These are phyloP conservation scores for Pythium rishiriense DNA, from an alignment of 352 stramenopile genomes.

Conservation along the genomic window DNA sequence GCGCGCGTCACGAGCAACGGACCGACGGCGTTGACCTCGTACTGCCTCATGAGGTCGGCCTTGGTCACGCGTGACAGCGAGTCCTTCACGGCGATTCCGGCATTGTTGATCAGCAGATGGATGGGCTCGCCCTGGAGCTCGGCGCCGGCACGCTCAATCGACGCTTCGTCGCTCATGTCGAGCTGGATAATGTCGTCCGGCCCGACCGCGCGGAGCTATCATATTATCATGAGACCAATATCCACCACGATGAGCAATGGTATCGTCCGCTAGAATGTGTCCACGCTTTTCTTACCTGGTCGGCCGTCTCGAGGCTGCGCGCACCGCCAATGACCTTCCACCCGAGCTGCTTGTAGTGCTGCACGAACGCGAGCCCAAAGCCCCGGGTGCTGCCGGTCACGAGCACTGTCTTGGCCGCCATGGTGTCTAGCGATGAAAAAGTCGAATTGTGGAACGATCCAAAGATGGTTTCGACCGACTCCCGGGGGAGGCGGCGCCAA, in stretches of 20 bases:
- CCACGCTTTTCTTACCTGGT: constrained; percentile 37
- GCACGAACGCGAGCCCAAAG: constrained; percentile 44
- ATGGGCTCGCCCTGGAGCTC: constrained; percentile 26
- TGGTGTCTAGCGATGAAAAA: too few relatives aligned
- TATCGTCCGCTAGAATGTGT: too few relatives aligned
- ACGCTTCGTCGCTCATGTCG: constrained; percentile 27
- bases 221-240: background rate
- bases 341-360: constrained; percentile 40
- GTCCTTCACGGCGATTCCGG: constrained; percentile 19
- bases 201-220: constrained; percentile 20
- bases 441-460: too few relatives aligned
- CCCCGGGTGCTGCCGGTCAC: constrained; percentile 49
- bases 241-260: background rate
- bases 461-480: background rate
- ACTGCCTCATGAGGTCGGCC: constrained; percentile 27
- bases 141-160: constrained; percentile 18
- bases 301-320: constrained; percentile 30
- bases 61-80: constrained; percentile 18
- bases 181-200: constrained; percentile 29
- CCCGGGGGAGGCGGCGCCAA: too few relatives aligned
- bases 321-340: constrained; percentile 52
- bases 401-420: constrained; percentile 42
- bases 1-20: constrained; percentile 35
- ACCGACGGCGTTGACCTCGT: constrained; percentile 43
- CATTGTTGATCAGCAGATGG: constrained; percentile 49